phyloP scores from a whole-genome alignment of 2,329 filamentous ascomycete species.

The Neoarthrinium moseri region DNA sequence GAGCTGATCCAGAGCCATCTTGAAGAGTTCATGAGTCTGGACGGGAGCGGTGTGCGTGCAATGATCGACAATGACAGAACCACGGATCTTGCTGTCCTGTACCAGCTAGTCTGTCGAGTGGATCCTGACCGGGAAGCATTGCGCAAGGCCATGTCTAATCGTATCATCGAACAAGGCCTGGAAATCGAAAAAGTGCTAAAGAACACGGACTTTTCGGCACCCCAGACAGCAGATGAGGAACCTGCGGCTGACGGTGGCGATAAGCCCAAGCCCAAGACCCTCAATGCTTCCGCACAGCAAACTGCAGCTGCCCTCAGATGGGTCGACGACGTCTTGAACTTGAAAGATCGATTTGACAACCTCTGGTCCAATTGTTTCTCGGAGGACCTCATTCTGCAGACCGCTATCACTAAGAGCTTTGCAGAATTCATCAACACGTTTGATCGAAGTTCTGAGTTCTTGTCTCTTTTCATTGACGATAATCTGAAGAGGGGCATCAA shows the following conservation, averaged over 20 bases:
- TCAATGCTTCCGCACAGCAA: constrained; percentile 68
- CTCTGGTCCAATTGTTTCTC: constrained; percentile 74
- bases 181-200: constrained; percentile 74
- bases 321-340: constrained; percentile 83
- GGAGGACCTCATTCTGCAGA: constrained; percentile 74
- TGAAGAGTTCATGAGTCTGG: constrained; percentile 77
- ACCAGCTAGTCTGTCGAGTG: constrained; percentile 74
- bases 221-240: constrained; percentile 28
- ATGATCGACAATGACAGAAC: constrained; percentile 91
- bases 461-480: constrained; percentile 96
- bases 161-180: constrained; percentile 75
- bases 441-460: constrained; percentile 79
- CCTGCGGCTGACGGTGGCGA: constrained; percentile 48
- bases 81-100: constrained; percentile 78
- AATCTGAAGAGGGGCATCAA: constrained; percentile 92
- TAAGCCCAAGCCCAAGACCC: constrained; percentile 46
- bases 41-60: constrained; percentile 76
- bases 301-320: constrained; percentile 88
- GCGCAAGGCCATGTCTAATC: constrained; percentile 67
- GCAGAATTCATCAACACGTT: constrained; percentile 94
- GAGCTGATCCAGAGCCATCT: constrained; percentile 78
- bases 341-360: constrained; percentile 88
- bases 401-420: constrained; percentile 82
- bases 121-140: constrained; percentile 72
- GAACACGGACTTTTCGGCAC: constrained; percentile 51